These are phyloP conservation scores for Leccinum subtestaceum DNA, from an alignment of 768 basidiomycete species.

Conservation along the genomic window DNA sequence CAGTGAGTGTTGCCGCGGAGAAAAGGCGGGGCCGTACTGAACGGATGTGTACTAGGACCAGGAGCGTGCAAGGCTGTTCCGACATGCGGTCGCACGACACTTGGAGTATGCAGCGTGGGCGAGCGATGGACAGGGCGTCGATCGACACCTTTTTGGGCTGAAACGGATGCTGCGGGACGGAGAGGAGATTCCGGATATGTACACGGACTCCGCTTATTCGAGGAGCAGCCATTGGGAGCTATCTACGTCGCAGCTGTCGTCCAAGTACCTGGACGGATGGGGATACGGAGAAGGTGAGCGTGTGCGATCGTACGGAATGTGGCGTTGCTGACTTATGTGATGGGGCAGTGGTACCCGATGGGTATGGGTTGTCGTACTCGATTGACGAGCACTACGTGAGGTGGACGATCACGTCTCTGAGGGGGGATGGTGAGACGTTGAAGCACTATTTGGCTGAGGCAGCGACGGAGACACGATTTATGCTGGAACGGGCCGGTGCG, in stretches of 20 bases:
- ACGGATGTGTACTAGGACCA: slow-evolving; percentile 38
- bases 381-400: slow-evolving; percentile 83
- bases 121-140: slow-evolving; percentile 91
- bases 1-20: slow-evolving; percentile 36
- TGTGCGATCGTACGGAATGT: not conserved
- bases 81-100: slow-evolving; percentile 76
- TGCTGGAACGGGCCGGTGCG: slow-evolving; percentile 79
- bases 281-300: slow-evolving; percentile 90
- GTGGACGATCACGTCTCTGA: slow-evolving; percentile 86
- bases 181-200: slow-evolving; percentile 71
- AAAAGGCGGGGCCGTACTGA: slow-evolving; percentile 1
- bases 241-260: slow-evolving; percentile 84
- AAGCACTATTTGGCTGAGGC: slow-evolving; percentile 76
- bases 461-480: slow-evolving; percentile 49
- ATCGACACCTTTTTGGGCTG: slow-evolving; percentile 92
- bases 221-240: slow-evolving; percentile 88
- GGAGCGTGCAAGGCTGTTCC: slow-evolving; percentile 65
- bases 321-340: slow-evolving; percentile 10
- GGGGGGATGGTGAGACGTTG: slow-evolving; percentile 46
- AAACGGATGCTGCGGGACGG: slow-evolving; percentile 75
- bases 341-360: slow-evolving; percentile 76
- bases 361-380: slow-evolving; percentile 88
- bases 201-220: slow-evolving; percentile 66
- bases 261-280: slow-evolving; percentile 87
- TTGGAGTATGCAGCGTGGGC: slow-evolving; percentile 88